Evolutionary conservation across 1,284 basidiomycete species (phyloP).

Genomic region (Sporisorium graminicola): DNA sequence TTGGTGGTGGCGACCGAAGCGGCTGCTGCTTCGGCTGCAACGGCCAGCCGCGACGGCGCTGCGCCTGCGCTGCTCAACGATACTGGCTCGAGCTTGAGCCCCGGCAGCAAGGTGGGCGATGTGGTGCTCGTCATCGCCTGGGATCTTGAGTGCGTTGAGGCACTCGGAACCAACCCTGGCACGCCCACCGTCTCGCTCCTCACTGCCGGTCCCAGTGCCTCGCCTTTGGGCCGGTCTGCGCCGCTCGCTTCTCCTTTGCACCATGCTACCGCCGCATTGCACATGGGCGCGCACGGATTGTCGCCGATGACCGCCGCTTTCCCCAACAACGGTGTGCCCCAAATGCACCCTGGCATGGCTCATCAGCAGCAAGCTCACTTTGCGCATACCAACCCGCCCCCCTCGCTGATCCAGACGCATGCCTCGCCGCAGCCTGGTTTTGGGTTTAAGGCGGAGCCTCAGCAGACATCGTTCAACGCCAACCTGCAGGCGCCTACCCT

Average conservation of each 20-base stretch:
- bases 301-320: conserved; percentile 43
- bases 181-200: conserved; percentile 61
- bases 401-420: conserved; percentile 55
- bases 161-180: conserved; percentile 57
- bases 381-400: conserved; percentile 29
- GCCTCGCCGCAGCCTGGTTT: conserved; percentile 51
- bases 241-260: conserved; percentile 47
- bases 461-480: conserved; percentile 9
- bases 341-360: conserved; percentile 14
- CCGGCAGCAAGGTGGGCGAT: conserved; percentile 68
- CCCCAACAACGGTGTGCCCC: conserved; percentile 16
- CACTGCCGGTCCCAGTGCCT: conserved; percentile 35
- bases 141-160: conserved; percentile 69
- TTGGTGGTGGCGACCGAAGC: conserved; percentile 66
- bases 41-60: conserved; percentile 15
- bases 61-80: conserved; percentile 32
- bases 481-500: conserved; percentile 47
- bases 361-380: conserved; percentile 36
- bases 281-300: conserved; percentile 29
- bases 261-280: conserved; percentile 20
- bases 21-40: conserved; percentile 6
- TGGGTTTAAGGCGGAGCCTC: conserved; percentile 22
- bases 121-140: conserved; percentile 70
- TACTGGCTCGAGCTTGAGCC: conserved; percentile 44
- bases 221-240: conserved; percentile 39